Base-by-base conservation (phyloP, 2,329 filamentous ascomycete species). In the Clarireedia paspali region DNA sequence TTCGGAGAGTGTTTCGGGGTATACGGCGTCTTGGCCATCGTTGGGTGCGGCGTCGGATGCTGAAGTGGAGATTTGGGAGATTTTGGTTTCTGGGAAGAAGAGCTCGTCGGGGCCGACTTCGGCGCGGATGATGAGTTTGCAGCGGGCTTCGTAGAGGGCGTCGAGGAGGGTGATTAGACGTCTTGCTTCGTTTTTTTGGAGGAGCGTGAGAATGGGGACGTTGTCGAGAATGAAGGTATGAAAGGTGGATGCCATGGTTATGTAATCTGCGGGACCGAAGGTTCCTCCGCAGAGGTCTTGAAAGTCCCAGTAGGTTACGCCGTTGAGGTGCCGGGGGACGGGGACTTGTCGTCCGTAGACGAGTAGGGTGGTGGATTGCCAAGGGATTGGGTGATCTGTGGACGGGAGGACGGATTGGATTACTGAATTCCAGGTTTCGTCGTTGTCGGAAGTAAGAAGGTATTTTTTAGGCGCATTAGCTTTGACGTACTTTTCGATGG, bases 251-350 rank as follows among this genome's bases (percentile, higher is more conserved):
- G 88, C 87, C 68, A 94, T 80, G 1, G 86, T 87, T 54, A 91
- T 87, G 71, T 91, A 94, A 72, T 94, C 89, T 27, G 89, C 89
- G 1, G 88, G 88, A 0, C 89, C 89, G 46, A 91, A 83, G 1
- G 76, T 75, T 5, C 71, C 73, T 57, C 78, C 77, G 57, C 88
- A 89, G 1, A 92, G 78, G 38, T 86, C 78, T 14, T 75, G 65
- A 63, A 92, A 94, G 9, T 80, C 78, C 80, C 87, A 90, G 54
- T 77, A 76, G 0, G 83, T 79, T 1, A 80, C 72, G 17, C 84
- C 82, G 26, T 78, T 71, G 59, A 78, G 71, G 39, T 85, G 78
- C 3, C 75, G 74, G 1, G 84, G 82, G 2, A 89, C 77, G 1
- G 69, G 65, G 2, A 91, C 73, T 1, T 72, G 74, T 38, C 88